Percentiles rank a stretch among this genome's conserved stretches.
Conservation (phyloP, 768 basidiomycete species). For the Chalciporus piperatus region DNA sequence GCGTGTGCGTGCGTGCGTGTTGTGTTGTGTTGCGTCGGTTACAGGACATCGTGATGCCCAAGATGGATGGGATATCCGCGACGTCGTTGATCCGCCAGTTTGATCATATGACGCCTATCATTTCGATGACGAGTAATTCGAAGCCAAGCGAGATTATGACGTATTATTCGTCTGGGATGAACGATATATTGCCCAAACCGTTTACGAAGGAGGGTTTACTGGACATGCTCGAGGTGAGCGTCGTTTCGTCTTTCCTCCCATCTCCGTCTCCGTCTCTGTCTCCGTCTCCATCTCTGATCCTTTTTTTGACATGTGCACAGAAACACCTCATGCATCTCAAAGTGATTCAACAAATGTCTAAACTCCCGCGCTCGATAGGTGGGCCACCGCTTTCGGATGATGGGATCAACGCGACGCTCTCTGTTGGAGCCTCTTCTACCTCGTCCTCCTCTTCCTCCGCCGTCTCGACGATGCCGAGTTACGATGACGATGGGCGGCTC, state of each 20-base stretch:
- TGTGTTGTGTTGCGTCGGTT: background rate
- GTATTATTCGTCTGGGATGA: constrained; percentile 78
- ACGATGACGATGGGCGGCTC: constrained; percentile 49
- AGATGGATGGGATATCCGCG: constrained; percentile 83
- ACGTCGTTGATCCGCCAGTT: constrained; percentile 94
- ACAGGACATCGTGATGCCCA: constrained; percentile 95
- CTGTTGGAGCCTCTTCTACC: constrained; percentile 34
- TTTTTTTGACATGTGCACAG: constrained; percentile 35
- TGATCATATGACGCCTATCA: constrained; percentile 93
- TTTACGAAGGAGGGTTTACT: constrained; percentile 93
- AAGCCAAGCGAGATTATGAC: constrained; percentile 92
- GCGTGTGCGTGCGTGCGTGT: too few species aligned
- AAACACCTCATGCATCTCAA: constrained; percentile 89
- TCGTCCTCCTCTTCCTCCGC: constrained; percentile 7
- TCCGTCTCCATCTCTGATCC: background rate
- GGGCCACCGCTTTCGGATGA: constrained; percentile 57
- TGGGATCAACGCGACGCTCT: constrained; percentile 54
- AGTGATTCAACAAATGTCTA: constrained; percentile 75
- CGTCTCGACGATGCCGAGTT: constrained; percentile 31
- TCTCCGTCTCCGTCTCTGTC: too few species aligned
- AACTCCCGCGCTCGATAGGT: constrained; percentile 62
- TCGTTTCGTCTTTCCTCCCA: too few species aligned
- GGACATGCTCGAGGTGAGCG: constrained; percentile 82
- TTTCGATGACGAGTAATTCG: constrained; percentile 96
- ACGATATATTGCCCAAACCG: constrained; percentile 94